These are phyloP conservation scores for Wickerhamiella domercqiae DNA, from an alignment of 805 yeast species.

Conservation along the genomic window DNA sequence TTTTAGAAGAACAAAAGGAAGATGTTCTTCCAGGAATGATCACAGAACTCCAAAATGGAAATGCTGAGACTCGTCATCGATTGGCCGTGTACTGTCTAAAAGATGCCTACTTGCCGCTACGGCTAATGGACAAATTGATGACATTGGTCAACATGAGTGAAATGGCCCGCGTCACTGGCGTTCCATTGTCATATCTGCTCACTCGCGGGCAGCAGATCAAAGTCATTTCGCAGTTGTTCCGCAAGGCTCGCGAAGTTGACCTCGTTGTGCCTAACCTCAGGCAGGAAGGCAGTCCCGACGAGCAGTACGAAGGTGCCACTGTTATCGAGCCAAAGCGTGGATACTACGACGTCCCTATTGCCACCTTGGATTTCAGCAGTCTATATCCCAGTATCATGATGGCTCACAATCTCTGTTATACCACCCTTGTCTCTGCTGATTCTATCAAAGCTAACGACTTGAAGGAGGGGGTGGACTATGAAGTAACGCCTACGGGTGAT, in stretches of 20 bases:
- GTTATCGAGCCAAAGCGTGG: slow-evolving; percentile 96
- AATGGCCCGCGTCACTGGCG: slow-evolving; percentile 99
- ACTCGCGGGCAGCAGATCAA: slow-evolving; percentile 96
- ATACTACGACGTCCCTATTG: slow-evolving; percentile 91
- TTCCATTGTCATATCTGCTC: slow-evolving; percentile 79
- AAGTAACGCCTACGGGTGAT: slow-evolving; percentile 82
- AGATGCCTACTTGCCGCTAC: slow-evolving; percentile 83
- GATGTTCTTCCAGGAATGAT: slow-evolving; percentile 96
- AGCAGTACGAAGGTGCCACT: slow-evolving; percentile 95
- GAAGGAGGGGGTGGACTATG: slow-evolving; percentile 61
- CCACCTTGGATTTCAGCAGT: slow-evolving; percentile 94
- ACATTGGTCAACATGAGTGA: slow-evolving; percentile 93
- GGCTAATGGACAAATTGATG: slow-evolving; percentile 86
- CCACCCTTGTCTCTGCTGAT: slow-evolving; percentile 60
- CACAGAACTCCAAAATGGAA: slow-evolving; percentile 87
- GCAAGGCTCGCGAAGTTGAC: slow-evolving; percentile 78
- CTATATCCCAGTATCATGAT: slow-evolving; percentile 97
- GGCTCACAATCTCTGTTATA: slow-evolving; percentile 96
- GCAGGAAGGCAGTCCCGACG: slow-evolving; percentile 68
- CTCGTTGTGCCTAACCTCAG: slow-evolving; percentile 84
- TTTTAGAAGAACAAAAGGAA: slow-evolving; percentile 89
- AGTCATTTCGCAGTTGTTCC: slow-evolving; percentile 84
- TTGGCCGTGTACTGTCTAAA: slow-evolving; percentile 93
- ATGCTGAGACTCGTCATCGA: slow-evolving; percentile 80
- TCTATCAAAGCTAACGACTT: slow-evolving; percentile 52